These are phyloP conservation scores for Panaeolus papilionaceus DNA, from an alignment of 768 basidiomycete species.

Conservation along the genomic window DNA sequence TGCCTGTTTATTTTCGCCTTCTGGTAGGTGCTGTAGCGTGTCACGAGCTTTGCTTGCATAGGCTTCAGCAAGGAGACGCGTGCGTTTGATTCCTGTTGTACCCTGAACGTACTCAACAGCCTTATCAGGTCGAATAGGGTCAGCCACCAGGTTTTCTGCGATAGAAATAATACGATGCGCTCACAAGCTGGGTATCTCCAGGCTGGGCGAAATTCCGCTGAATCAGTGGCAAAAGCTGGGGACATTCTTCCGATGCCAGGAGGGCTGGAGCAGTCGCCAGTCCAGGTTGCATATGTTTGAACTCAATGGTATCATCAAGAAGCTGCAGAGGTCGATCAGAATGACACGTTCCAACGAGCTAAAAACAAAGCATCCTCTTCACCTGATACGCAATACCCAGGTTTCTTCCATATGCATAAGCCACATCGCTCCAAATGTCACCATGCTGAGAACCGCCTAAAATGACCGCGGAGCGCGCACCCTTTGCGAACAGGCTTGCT, in stretches of 20 bases:
- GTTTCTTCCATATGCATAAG: slow-evolving; percentile 91
- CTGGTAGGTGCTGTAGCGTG: slow-evolving; percentile 72
- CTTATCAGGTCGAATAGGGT: slow-evolving; percentile 40
- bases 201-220: slow-evolving; percentile 74
- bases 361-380: slow-evolving; percentile 22
- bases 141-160: background rate
- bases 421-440: slow-evolving; percentile 87
- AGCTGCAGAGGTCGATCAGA: slow-evolving; percentile 53
- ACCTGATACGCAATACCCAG: slow-evolving; percentile 80
- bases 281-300: slow-evolving; percentile 49
- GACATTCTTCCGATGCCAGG: slow-evolving; percentile 87
- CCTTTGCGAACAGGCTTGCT: slow-evolving; percentile 90
- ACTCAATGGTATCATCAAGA: slow-evolving; percentile 84
- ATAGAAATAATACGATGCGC: slow-evolving; percentile 28
- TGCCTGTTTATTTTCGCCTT: slow-evolving; percentile 81
- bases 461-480: slow-evolving; percentile 83
- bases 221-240: slow-evolving; percentile 79
- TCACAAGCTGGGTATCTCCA: slow-evolving; percentile 83
- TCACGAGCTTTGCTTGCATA: slow-evolving; percentile 83
- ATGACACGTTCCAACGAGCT: slow-evolving; percentile 16
- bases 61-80: slow-evolving; percentile 72
- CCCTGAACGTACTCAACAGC: slow-evolving; percentile 69
- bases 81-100: slow-evolving; percentile 81
- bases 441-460: slow-evolving; percentile 80
- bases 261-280: slow-evolving; percentile 81